phyloP scores from a whole-genome alignment of 2,329 filamentous ascomycete species.

The Passalora sequoiae region DNA sequence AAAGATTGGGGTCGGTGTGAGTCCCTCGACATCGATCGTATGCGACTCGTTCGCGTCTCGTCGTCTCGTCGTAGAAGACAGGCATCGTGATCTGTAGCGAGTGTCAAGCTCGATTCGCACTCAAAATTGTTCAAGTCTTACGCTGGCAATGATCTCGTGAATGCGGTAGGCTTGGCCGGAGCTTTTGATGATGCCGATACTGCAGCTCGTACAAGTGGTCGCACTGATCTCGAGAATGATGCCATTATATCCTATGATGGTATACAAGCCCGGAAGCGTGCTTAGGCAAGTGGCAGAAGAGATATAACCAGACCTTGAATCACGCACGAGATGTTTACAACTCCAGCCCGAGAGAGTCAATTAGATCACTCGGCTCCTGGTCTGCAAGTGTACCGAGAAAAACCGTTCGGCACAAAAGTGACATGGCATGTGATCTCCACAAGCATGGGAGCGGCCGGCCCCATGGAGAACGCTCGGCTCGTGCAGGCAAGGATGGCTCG shows the following conservation, averaged over 20 bases:
- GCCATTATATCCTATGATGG: conserved; percentile 31
- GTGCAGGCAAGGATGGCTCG: no score
- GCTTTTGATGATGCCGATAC: conserved; percentile 20
- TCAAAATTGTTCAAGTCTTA: conserved; percentile 4
- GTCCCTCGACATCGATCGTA: conserved; percentile 59
- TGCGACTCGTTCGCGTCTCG: conserved; percentile 34
- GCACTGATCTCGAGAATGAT: conserved; percentile 30
- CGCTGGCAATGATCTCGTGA: conserved; percentile 17
- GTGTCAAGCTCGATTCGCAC: neutral
- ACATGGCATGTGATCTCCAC: no score
- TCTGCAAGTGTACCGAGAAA: no score
- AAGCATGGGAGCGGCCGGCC: no score
- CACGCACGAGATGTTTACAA: no score
- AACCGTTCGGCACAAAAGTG: no score
- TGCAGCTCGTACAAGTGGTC: conserved; percentile 32
- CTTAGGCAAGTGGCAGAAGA: no score
- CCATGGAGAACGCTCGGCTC: no score
- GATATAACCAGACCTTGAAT: no score
- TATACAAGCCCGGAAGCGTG: no score
- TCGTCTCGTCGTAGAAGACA: conserved; percentile 39
- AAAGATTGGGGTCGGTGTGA: conserved; percentile 86
- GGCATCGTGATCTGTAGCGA: conserved; percentile 35
- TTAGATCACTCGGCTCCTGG: no score
- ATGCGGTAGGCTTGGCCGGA: conserved; percentile 14
- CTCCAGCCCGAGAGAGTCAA: no score